phyloP scores from a whole-genome alignment of 306 rosid genomes.

The Rubus idaeus region DNA sequence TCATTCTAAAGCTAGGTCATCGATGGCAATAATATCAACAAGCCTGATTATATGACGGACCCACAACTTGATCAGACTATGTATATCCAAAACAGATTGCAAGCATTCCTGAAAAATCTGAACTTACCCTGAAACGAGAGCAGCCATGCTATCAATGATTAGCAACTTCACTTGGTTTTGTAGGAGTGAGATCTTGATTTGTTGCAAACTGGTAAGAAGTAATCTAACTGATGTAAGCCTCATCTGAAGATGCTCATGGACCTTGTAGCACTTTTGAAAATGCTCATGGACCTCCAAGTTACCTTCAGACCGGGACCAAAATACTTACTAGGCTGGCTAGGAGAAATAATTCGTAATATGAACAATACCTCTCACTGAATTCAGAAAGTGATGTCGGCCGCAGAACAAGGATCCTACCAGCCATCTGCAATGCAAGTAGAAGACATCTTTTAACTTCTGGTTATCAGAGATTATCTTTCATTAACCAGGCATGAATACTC shows the following conservation, averaged over 20 bases:
- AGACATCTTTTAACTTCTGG: background rate
- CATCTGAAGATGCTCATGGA: background rate
- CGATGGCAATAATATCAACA: background rate
- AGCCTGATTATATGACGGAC: background rate
- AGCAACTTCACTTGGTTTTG: conserved; percentile 81
- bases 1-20: conserved; percentile 6
- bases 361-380: conserved; percentile 72
- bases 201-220: conserved; percentile 61
- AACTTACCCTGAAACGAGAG: conserved; percentile 74
- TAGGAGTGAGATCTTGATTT: conserved; percentile 70
- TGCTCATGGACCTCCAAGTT: background rate
- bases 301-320: background rate
- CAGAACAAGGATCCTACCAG: conserved; percentile 80
- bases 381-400: conserved; percentile 79
- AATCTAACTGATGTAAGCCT: conserved; percentile 6
- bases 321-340: conserved; percentile 9
- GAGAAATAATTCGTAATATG: conserved; percentile 7
- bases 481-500: conserved; percentile 10
- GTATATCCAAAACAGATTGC: background rate
- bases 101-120: conserved; percentile 18
- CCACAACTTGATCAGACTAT: background rate
- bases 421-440: conserved; percentile 57
- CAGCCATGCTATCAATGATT: conserved; percentile 90
- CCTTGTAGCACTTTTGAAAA: background rate
- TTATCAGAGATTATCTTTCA: background rate